Evolutionary conservation across 805 yeast genomes (phyloP), one percentile per base, ranked within the genome.

Genomic region (Yamadazyma sp.): DNA sequence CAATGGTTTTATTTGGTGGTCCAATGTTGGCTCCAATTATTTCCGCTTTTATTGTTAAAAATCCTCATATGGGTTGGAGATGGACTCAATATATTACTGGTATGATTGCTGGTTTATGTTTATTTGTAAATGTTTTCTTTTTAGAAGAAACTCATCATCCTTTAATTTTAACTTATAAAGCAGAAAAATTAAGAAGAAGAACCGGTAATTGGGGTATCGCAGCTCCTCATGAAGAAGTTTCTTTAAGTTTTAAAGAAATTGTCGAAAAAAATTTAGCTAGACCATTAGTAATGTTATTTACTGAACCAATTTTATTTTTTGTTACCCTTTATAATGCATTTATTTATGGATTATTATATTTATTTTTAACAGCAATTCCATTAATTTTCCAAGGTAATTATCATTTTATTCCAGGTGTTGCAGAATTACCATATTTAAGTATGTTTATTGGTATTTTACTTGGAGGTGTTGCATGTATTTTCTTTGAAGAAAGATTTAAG

Each of bases 11-110:
- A 23, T 83, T 85, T 39, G 69, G 66, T 46, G 93, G 94, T 39
- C 96, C 96, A 14, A 70, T 86, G 65, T 37, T 82, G 23, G 91
- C 91, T 0, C 96, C 96, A 12, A 78, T 88, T 39, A 47, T 78
- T 34, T 62, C 66, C 27, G 67, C 60, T 4, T 62, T 61, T 35
- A 65, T 68, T 27, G 68, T 70, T 12, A 62, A 60, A 30, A 57
- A 62, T 25, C 47, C 49, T 17, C 54, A 43, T 24, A 38, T 62
- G 40, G 76, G 73, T 4, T 80, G 85, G 85, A 60, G 83, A 45
- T 74, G 82, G 73, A 63, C 78, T 4, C 59, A 66, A 18, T 80
- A 77, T 65, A 60, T 75, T 35, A 54, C 65, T 8, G 81, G 76
- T 2, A 60, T 69, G 2, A 40, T 65, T 27, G 67, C 62, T 5